Evolutionary conservation across 371 early-diverging fungal species (phyloP), one percentile per base, ranked within the genome.

Genomic region (Entomophthora muscae): DNA sequence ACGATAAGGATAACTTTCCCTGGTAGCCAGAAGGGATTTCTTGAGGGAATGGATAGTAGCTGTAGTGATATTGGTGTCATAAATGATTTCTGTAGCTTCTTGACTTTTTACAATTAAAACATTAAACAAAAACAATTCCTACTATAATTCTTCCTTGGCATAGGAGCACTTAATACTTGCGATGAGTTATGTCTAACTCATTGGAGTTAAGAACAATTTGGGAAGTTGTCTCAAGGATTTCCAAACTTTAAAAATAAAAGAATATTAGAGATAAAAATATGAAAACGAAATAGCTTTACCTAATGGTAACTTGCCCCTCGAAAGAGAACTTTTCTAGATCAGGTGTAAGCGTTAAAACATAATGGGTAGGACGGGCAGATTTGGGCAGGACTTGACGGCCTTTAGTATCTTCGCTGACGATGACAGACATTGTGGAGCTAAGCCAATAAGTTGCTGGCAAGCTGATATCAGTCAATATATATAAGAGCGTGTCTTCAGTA

Each of bases 321-420:
- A 26, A 57, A 5, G 57, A 29, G 24, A 57, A 57, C 13, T 57
- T 71, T 13, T 70, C 75, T 28, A 89, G 68, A 68, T 89, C 76
- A 2, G 92, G 90, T 24, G 73, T 77, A 56, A 93, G 64, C 52
- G 73, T 72, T 21, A 93, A 67, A 60, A 71, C 75, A 73, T 93
- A 93, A 73, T 91, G 86, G 32, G 73, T 64, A 30, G 92, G 91
- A 53, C 71, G 75, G 54, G 88, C 78, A 56, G 71, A 78, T 52
- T 74, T 70, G 42, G 93, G 92, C 64, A 93, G 73, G 53, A 91
- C 71, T 67, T 84, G 12, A 51, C 51, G 51, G n/a, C n/a, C n/a
- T n/a, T n/a, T n/a, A n/a, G n/a, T n/a, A n/a, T n/a, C n/a, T n/a
- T n/a, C n/a, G n/a, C n/a, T n/a, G n/a, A n/a, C n/a, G n/a, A n/a